Conservation (phyloP, 2,329 filamentous ascomycete species). For the Chaetomium sp. region DNA sequence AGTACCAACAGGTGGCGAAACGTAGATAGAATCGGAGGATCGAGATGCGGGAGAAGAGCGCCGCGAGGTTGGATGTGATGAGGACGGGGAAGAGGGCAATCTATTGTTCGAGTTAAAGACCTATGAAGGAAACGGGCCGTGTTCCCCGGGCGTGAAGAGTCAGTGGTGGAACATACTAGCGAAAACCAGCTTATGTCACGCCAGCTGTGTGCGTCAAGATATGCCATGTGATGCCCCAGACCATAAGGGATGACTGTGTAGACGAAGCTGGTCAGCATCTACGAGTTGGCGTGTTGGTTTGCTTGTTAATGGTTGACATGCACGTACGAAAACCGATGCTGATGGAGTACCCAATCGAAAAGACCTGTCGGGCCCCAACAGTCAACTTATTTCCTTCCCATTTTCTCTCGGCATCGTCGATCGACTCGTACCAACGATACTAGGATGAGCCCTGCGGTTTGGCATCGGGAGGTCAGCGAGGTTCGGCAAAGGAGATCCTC, state of each 20-base stretch:
- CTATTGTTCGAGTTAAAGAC: not conserved
- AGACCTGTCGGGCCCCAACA: not conserved
- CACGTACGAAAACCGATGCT: not conserved
- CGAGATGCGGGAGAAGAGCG: constrained; percentile 16
- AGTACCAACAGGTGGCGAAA: constrained; percentile 15
- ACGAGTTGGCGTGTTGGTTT: too few species aligned
- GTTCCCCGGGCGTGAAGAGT: not conserved
- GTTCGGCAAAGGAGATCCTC: too few species aligned
- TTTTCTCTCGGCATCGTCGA: not conserved
- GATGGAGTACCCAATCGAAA: not conserved
- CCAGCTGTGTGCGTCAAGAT: not conserved
- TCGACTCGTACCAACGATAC: constrained; percentile 7
- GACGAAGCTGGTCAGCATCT: not conserved
- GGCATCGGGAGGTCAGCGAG: not conserved
- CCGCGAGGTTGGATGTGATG: constrained; percentile 11
- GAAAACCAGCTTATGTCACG: not conserved
- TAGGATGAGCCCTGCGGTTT: constrained; percentile 18
- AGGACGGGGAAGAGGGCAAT: constrained; percentile 8
- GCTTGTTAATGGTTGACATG: not conserved
- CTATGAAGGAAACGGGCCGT: too few species aligned
- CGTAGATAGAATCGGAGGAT: constrained; percentile 19
- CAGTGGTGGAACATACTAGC: not conserved
- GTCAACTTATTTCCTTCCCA: not conserved
- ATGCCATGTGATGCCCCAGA: not conserved
- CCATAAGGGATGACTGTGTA: not conserved